A percentile compares a stretch with the other conserved stretches of the same genome.
Conservation (phyloP, 1,284 basidiomycete genomes). For the Meira miltonrushii region DNA sequence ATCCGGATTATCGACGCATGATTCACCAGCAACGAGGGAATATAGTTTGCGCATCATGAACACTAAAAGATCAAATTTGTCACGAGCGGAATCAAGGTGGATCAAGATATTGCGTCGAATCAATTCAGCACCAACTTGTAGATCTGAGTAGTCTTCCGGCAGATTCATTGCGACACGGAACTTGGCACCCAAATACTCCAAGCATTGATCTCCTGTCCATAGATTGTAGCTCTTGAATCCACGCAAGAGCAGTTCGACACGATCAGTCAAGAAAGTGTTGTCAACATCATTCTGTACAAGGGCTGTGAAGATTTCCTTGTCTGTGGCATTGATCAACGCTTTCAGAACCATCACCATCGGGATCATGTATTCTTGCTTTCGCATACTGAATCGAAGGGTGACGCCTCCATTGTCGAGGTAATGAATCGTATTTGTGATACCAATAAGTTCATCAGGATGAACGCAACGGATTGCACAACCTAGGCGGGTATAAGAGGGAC, state of each 20-base stretch:
- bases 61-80: conserved; percentile 93
- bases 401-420: conserved; percentile 94
- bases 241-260: conserved; percentile 92
- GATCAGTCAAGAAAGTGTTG: conserved; percentile 95
- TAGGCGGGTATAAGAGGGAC: conserved; percentile 87
- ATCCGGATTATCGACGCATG: conserved; percentile 93
- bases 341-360: conserved; percentile 96
- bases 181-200: conserved; percentile 96
- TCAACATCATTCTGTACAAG: conserved; percentile 94
- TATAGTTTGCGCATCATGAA: conserved; percentile 98
- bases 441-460: conserved; percentile 54
- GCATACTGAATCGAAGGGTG: conserved; percentile 91
- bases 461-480: conserved; percentile 95
- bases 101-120: conserved; percentile 83
- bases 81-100: conserved; percentile 79
- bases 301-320: conserved; percentile 97
- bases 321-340: conserved; percentile 80
- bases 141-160: conserved; percentile 89
- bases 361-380: conserved; percentile 95
- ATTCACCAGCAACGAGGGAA: conserved; percentile 81
- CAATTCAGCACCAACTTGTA: conserved; percentile 75
- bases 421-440: conserved; percentile 83
- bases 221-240: conserved; percentile 80
- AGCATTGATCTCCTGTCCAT: conserved; percentile 83
- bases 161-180: conserved; percentile 86